These are phyloP conservation scores for Galium porrigens DNA, from an alignment of 305 asterid genomes.

Conservation along the genomic window DNA sequence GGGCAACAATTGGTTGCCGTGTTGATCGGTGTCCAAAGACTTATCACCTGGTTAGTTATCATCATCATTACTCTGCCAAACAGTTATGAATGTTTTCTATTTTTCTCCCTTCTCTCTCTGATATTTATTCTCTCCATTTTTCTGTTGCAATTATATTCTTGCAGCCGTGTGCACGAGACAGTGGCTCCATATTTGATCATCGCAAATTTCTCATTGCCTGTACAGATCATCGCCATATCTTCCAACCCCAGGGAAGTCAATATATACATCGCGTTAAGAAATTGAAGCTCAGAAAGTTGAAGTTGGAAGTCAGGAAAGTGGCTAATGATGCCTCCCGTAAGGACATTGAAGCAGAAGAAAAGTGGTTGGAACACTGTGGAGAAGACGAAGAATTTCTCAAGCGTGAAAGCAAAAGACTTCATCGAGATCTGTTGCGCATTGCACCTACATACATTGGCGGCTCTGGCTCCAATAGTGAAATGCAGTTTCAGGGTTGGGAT, in stretches of 20 bases:
- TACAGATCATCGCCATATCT: conserved; percentile 77
- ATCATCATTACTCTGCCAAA: conserved; percentile 6
- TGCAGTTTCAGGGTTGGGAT: conserved; percentile 78
- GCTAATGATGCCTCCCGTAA: conserved; percentile 70
- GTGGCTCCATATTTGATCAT: conserved; percentile 85
- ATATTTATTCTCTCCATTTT: not conserved
- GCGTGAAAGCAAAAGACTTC: conserved; percentile 98
- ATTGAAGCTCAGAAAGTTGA: conserved; percentile 60
- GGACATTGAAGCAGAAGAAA: conserved; percentile 92
- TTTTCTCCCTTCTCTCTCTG: not conserved
- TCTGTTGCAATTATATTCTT: conserved; percentile 12
- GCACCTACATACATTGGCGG: conserved; percentile 93
- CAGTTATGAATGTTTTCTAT: not conserved
- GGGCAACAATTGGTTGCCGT: conserved; percentile 98
- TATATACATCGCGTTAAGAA: conserved; percentile 45
- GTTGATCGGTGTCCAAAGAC: conserved; percentile 98
- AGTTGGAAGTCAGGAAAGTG: conserved; percentile 56
- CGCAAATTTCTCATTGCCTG: conserved; percentile 96
- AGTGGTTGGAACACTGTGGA: conserved; percentile 91
- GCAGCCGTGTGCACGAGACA: conserved; percentile 95
- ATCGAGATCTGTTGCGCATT: conserved; percentile 76
- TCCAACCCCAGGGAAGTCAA: conserved; percentile 75
- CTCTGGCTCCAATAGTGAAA: conserved; percentile 33
- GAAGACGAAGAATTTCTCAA: conserved; percentile 96
- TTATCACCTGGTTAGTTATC: conserved; percentile 72